Base-by-base conservation (phyloP, 371 early-diverging fungal genomes). In the Rhizopus stolonifer region DNA sequence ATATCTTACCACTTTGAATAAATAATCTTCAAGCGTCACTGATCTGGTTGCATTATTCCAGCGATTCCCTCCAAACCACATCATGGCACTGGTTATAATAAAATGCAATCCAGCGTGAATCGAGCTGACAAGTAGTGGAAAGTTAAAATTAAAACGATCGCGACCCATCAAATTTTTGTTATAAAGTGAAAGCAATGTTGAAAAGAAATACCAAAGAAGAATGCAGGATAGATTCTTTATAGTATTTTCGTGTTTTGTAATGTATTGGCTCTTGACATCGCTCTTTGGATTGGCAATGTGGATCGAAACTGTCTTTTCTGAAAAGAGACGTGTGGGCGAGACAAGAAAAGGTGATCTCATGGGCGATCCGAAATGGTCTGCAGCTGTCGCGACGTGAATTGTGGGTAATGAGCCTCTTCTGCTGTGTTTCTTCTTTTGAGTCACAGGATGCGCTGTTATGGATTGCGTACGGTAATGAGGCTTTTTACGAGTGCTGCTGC, bases 61-160 rank as follows among this genome's bases (percentile, higher is more conserved):
- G 15, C 58, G 48, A 21, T 70, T 54, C 18, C 42, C 42, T 39
- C 64, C 64, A 44, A 71, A 72, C 32, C 59, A 54, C 67, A 86
- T 73, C 56, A 81, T 58, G 11, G 73, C 32, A 6, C 56, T 61
- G 2, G 89, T 79, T 43, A 87, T 71, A 24, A 73, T 52, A 53
- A 73, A 76, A 57, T 91, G 87, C 26, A 86, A 57, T 4, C 72
- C 70, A 18, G 80, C 74, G 63, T 89, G 87, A 34, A 90, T 68
- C 18, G 83, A 73, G 34, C 88, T 86, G 26, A 87, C 85, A 51
- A 92, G 81, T n/a, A 93, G 64, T 7, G 93, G 92, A 53, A 85
- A 84, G 39, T 76, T 72, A 72, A 94, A 89, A 72, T 89, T 81
- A 56, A 83, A 81, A 48, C 85, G 79, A 33, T 86, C 79, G 40